Evolutionary conservation across 805 yeast genomes (phyloP), one percentile per base, ranked within the genome.

Genomic region (Scheffersomyces coipomensis): DNA sequence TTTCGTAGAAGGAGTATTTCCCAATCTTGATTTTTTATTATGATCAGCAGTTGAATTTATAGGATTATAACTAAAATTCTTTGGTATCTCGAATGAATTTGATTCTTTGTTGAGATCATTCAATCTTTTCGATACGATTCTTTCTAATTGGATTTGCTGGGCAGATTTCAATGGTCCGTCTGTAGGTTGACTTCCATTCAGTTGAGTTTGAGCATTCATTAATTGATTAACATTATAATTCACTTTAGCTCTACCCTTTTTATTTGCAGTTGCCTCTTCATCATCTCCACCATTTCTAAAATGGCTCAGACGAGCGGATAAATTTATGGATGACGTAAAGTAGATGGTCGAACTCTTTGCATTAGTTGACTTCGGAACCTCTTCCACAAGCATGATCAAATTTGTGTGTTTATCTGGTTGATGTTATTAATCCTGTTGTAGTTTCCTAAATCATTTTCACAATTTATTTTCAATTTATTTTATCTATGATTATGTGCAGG

Each of bases 361-460:
- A 38, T 55, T 55, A 23, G 53, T 48, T 9, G 55, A 43, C 39
- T 56, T 64, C 11, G 75, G 75, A 15, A 70, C 47, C 40, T 70
- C 75, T 44, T 70, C 75, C 7, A 70, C 71, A 19, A 70, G 54
- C 75, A 70, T 70, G n/a, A n/a, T n/a, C n/a, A n/a, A n/a, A n/a
- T n/a, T n/a, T n/a, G n/a, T n/a, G n/a, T n/a, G n/a, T n/a, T n/a
- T n/a, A n/a, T n/a, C n/a, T n/a, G n/a, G n/a, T n/a, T n/a, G n/a
- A n/a, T n/a, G n/a, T n/a, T n/a, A n/a, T n/a, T n/a, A n/a, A n/a
- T n/a, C n/a, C n/a, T n/a, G n/a, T n/a, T n/a, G n/a, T n/a, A n/a
- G n/a, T n/a, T n/a, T n/a, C n/a, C n/a, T n/a, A n/a, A n/a, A n/a
- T n/a, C n/a, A n/a, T n/a, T n/a, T n/a, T n/a, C n/a, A n/a, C n/a